Percentiles rank a stretch among this genome's conserved stretches.
These are phyloP conservation scores for Aurinia saxatilis DNA, from an alignment of 345 rosid species.

Conservation along the genomic window DNA sequence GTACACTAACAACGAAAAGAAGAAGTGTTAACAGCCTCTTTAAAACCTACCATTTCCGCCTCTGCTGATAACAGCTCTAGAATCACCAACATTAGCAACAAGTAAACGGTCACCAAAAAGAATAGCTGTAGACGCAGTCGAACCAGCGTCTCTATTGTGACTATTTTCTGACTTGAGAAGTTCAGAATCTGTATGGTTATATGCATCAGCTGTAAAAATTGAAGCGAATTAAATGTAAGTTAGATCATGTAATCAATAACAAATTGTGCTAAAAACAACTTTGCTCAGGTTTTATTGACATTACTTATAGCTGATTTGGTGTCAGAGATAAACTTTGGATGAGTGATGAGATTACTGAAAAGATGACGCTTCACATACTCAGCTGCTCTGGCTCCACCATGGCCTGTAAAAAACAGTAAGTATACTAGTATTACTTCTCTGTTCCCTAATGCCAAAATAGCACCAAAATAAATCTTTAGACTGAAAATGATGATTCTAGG, in stretches of 20 bases:
- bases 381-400: conserved; percentile 98
- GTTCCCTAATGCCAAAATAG: background rate
- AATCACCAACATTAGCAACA: conserved; percentile 97
- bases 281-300: background rate
- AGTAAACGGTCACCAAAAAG: conserved; percentile 81
- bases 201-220: conserved; percentile 65
- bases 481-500: background rate
- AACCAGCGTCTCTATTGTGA: conserved; percentile 94
- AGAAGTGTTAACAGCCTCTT: no score
- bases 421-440: background rate
- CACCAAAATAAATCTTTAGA: background rate
- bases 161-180: conserved; percentile 78
- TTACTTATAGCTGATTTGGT: conserved; percentile 91
- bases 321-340: conserved; percentile 90
- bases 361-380: conserved; percentile 93
- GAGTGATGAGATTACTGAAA: conserved; percentile 83
- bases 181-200: conserved; percentile 82
- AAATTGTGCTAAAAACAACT: background rate
- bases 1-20: background rate
- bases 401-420: conserved; percentile 44
- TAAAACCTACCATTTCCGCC: conserved; percentile 66
- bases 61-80: conserved; percentile 92
- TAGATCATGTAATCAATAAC: background rate
- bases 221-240: conserved; percentile 5
- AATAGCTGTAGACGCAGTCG: conserved; percentile 96